Evolutionary conservation across 78 protist genomes (phyloP), one percentile per base, ranked within the genome.

Genomic region (Acrasis kona): DNA sequence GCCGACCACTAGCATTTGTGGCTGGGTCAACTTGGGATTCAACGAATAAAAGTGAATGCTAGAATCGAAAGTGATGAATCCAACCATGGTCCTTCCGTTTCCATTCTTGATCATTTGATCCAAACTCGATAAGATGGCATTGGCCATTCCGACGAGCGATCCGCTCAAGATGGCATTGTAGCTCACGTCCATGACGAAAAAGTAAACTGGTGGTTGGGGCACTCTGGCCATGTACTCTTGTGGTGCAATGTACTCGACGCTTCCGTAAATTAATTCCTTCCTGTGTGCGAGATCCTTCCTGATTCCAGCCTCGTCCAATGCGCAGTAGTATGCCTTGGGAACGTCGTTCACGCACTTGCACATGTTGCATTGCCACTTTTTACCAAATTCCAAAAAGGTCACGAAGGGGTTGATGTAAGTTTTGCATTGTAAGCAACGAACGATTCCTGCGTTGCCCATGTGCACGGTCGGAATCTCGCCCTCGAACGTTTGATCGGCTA

Each of bases 361-460:
- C 65, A 90, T 36, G 42, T 70, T 79, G 77, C 94, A 90, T 67
- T 30, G 72, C 94, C 94, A 90, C 61, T 82, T 66, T 5, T 79
- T 74, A 35, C 90, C 90, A 65, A 72, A 50, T 41, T 90, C 87
- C 12, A 84, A 10, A 61, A 76, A 90, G 19, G 10, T 28, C 9
- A 85, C 89, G 36, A 82, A 90, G 72, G 92, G 91, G 69, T 90
- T 88, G 27, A 90, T 73, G 70, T 90, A 90, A 28, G 91, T 32
- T 29, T 87, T 41, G 81, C 94, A 90, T 69, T 41, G 9, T 34
- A 72, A 41, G 77, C 94, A 89, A 50, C 93, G 82, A 39, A 89
- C 83, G 37, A 84, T 66, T 5, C 72, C 41, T 0, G 81, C 39
- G 1, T 1, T 1, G 9, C 36, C 5, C 8, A 72, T 1, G 40